Conservation (phyloP, 225 moss, liverwort and hornwort species). For the Asterella californica region DNA sequence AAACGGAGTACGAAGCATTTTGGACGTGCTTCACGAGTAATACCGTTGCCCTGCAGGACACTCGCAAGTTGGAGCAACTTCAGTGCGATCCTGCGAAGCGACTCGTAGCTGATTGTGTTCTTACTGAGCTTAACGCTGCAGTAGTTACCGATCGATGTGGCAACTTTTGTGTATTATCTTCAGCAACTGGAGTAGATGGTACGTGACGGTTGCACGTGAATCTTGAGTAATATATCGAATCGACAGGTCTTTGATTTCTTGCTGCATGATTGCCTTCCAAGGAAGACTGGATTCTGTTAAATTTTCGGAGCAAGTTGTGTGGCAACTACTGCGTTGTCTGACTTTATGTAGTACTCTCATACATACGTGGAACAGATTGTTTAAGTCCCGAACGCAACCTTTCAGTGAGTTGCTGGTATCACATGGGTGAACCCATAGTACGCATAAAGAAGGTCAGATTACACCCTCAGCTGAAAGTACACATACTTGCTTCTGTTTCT, state of each 20-base stretch:
- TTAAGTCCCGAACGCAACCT: slow-evolving; percentile 90
- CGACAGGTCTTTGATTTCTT: neutral
- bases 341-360: neutral
- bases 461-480: neutral
- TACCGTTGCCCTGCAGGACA: slow-evolving; percentile 45
- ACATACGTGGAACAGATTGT: slow-evolving; percentile 43
- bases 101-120: slow-evolving; percentile 85
- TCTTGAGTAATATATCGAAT: neutral
- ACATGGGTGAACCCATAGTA: slow-evolving; percentile 81
- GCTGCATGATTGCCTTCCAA: neutral
- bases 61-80: slow-evolving; percentile 74
- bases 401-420: slow-evolving; percentile 81
- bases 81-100: slow-evolving; percentile 79
- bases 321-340: neutral
- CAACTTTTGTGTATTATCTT: slow-evolving; percentile 75
- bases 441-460: slow-evolving; percentile 69
- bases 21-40: neutral
- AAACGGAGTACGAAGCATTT: too few relatives aligned
- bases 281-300: neutral
- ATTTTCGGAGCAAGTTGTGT: neutral
- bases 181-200: slow-evolving; percentile 69
- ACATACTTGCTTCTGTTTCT: neutral
- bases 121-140: slow-evolving; percentile 78
- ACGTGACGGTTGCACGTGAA: neutral
- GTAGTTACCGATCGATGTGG: slow-evolving; percentile 79